A percentile compares a stretch with the other conserved stretches of the same genome.
These are phyloP conservation scores for Elsinoe fawcettii DNA, from an alignment of 2,329 filamentous ascomycete species.

Conservation along the genomic window DNA sequence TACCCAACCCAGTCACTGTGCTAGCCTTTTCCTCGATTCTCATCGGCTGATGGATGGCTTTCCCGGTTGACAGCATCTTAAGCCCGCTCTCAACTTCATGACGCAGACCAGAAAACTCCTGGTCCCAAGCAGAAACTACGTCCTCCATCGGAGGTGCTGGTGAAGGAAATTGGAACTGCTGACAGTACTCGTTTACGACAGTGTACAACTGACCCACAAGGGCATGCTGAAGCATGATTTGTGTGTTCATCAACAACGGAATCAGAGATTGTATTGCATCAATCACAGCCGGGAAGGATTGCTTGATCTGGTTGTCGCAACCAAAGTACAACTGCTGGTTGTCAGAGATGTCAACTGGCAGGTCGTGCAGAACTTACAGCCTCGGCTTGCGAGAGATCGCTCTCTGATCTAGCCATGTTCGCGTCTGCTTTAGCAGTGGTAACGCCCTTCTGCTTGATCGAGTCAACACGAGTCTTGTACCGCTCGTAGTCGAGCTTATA, in stretches of 20 bases:
- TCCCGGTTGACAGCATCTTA: constrained; percentile 57
- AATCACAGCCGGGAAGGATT: constrained; percentile 64
- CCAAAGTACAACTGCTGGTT: constrained; percentile 54
- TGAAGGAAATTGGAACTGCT: constrained; percentile 60
- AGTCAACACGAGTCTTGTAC: constrained; percentile 62
- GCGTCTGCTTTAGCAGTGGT: constrained; percentile 66
- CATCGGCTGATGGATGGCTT: constrained; percentile 54
- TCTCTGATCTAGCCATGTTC: constrained; percentile 61
- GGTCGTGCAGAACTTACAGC: constrained; percentile 42
- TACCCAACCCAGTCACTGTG: constrained; percentile 41
- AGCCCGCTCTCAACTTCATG: constrained; percentile 58
- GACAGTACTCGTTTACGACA: constrained; percentile 63
- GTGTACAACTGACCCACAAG: constrained; percentile 74
- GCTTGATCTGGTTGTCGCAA: constrained; percentile 65
- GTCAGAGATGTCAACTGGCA: neutral
- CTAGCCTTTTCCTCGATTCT: constrained; percentile 38
- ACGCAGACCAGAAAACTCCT: constrained; percentile 55
- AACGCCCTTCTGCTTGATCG: constrained; percentile 60
- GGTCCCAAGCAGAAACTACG: constrained; percentile 59
- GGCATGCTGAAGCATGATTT: constrained; percentile 70
- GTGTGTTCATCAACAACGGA: constrained; percentile 59
- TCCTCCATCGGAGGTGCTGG: constrained; percentile 65
- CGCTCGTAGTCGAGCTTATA: constrained; percentile 65
- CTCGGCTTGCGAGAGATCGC: constrained; percentile 57
- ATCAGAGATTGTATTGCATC: constrained; percentile 64